A percentile compares a stretch with the other conserved stretches of the same genome.
phyloP scores from a whole-genome alignment of 192 early-diverging fungal genomes.

The Chytriomyces sp. region DNA sequence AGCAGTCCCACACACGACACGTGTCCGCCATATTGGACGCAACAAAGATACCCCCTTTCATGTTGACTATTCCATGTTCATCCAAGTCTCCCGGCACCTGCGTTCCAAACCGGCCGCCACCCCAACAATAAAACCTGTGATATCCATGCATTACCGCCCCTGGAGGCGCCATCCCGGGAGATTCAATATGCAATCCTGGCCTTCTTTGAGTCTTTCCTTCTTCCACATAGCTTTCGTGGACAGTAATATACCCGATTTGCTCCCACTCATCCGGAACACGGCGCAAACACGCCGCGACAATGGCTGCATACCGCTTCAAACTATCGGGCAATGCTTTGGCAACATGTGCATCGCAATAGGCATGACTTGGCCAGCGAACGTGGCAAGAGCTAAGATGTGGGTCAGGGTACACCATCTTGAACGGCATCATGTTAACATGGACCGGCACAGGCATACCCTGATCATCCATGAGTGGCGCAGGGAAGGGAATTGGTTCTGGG shows the following conservation, averaged over 20 bases:
- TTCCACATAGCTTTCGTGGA: constrained; percentile 7
- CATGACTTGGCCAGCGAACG: not conserved
- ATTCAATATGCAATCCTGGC: constrained; percentile 7
- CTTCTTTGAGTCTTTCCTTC: constrained; percentile 2
- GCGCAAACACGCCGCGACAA: constrained; percentile 2
- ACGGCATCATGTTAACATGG: constrained; percentile 25
- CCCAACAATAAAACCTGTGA: constrained; percentile 6
- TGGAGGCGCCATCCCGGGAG: constrained; percentile 3
- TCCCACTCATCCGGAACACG: not conserved
- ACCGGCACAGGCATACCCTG: not conserved
- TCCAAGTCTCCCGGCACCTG: not conserved
- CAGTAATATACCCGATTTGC: constrained; percentile 9
- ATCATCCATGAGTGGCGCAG: not conserved
- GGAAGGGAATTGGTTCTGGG: constrained; percentile 1
- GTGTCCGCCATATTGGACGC: not conserved
- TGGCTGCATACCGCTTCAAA: constrained; percentile 7
- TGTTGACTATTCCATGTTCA: not conserved
- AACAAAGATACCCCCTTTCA: constrained; percentile 16
- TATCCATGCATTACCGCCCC: not conserved
- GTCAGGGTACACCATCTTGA: constrained; percentile 4
- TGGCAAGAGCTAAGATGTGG: not conserved
- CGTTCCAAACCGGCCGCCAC: not conserved
- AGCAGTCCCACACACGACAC: constrained; percentile 1
- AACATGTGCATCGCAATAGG: not conserved
- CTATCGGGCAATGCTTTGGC: not conserved